Conservation (phyloP, 768 basidiomycete species). For the Boletus vermiculosoides region DNA sequence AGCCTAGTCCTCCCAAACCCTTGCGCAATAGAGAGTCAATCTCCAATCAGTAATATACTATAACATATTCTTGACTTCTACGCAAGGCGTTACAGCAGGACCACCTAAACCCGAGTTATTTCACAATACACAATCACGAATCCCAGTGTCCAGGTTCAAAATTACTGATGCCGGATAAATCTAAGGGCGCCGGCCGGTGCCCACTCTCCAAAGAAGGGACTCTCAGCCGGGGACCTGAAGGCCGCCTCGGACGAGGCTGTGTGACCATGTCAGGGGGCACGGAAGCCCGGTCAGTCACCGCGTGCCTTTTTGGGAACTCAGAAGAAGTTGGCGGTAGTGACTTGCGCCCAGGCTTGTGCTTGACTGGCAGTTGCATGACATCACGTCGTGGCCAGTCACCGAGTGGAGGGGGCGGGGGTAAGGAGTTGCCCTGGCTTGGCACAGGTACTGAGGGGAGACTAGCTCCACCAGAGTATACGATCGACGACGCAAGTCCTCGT, state of each 20-base stretch:
- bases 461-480: conserved; percentile 33
- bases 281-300: conserved; percentile 4
- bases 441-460: conserved; percentile 19
- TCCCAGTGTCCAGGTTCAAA: not conserved
- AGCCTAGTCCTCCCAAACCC: conserved; percentile 22
- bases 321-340: conserved; percentile 19
- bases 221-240: conserved; percentile 32
- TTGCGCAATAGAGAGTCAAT: not conserved
- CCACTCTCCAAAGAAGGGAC: conserved; percentile 21
- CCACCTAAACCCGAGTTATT: not conserved
- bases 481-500: conserved; percentile 23
- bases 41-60: not conserved
- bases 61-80: not conserved
- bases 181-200: conserved; percentile 18
- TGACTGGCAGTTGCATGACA: conserved; percentile 28
- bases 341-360: conserved; percentile 6
- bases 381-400: conserved; percentile 56
- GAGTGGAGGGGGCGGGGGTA: conserved; percentile 44
- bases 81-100: conserved; percentile 21
- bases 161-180: conserved; percentile 18
- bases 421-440: conserved; percentile 10
- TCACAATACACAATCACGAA: conserved; percentile 1
- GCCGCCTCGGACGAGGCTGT: conserved; percentile 30
- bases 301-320: conserved; percentile 22
- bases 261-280: not conserved